Percentiles rank a stretch among this genome's conserved stretches.
Conservation (phyloP, 495 filamentous ascomycete genomes). For the Saxispiralis lemnorum region DNA sequence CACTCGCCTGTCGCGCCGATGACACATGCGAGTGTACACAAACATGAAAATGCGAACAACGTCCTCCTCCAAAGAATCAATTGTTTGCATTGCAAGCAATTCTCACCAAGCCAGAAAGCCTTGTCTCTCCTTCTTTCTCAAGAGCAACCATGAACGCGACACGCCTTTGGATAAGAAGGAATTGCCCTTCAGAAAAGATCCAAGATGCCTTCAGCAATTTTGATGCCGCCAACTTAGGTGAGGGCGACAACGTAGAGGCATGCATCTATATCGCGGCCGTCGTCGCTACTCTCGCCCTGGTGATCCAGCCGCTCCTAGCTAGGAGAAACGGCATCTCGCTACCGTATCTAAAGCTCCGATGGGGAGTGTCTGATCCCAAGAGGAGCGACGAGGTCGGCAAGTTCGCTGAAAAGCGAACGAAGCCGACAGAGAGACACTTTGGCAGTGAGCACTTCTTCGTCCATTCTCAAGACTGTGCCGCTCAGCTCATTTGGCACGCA, state of each 20-base stretch:
- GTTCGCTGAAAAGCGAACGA: slow-evolving; percentile 10
- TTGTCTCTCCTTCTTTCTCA: no score
- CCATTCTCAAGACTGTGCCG: no score
- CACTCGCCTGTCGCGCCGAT: no score
- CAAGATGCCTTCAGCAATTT: background rate
- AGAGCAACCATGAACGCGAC: slow-evolving; percentile 3
- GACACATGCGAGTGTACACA: no score
- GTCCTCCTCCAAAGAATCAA: no score
- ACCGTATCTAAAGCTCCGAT: slow-evolving; percentile 2
- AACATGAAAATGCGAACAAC: no score
- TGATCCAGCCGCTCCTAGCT: background rate
- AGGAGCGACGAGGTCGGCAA: slow-evolving; percentile 14
- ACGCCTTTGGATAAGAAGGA: slow-evolving; percentile 11
- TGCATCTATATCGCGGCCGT: background rate
- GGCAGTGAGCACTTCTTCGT: slow-evolving; percentile 19
- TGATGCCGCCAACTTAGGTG: no score
- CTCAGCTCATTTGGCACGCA: slow-evolving; percentile 9
- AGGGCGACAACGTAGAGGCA: background rate
- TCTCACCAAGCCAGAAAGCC: no score
- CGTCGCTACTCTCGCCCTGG: background rate
- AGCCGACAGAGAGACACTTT: slow-evolving; percentile 14
- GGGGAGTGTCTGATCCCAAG: slow-evolving; percentile 21
- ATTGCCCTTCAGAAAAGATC: slow-evolving; percentile 2
- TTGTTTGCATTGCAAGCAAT: no score
- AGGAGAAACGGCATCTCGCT: background rate